A percentile compares a stretch with the other conserved stretches of the same genome.
Evolutionary conservation across 768 basidiomycete species (phyloP).

Genomic region (Mycena pura): DNA sequence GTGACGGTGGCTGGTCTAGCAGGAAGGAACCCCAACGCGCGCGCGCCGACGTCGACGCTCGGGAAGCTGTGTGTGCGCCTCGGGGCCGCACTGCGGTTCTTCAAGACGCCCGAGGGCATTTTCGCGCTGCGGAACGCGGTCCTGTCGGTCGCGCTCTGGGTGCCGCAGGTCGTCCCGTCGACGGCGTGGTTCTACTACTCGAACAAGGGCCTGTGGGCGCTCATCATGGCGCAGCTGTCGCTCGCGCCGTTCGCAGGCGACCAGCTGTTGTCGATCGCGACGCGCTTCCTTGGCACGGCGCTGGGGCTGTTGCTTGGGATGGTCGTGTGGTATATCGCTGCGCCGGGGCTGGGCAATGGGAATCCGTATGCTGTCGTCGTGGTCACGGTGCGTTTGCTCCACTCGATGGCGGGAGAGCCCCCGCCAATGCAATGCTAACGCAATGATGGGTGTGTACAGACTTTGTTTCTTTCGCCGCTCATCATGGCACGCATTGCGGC

Average conservation of each 20-base stretch:
- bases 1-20: too few species aligned
- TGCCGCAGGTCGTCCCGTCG: slow-evolving; percentile 44
- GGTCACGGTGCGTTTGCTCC: slow-evolving; percentile 39
- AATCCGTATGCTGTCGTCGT: slow-evolving; percentile 51
- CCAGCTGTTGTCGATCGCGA: slow-evolving; percentile 44
- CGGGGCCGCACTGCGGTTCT: slow-evolving; percentile 43
- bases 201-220: slow-evolving; percentile 51
- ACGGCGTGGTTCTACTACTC: slow-evolving; percentile 52
- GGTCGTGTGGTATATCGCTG: slow-evolving; percentile 52
- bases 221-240: slow-evolving; percentile 53
- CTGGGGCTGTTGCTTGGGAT: slow-evolving; percentile 49
- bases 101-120: slow-evolving; percentile 49
- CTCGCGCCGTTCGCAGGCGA: slow-evolving; percentile 52
- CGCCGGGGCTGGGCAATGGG: slow-evolving; percentile 42
- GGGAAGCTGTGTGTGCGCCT: slow-evolving; percentile 41
- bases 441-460: slow-evolving; percentile 31
- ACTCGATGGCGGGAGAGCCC: background rate
- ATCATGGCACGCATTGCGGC: slow-evolving; percentile 42
- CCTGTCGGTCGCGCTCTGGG: slow-evolving; percentile 50
- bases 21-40: slow-evolving; percentile 51
- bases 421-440: background rate
- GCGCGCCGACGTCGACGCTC: slow-evolving; percentile 43
- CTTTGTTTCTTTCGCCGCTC: slow-evolving; percentile 43
- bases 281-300: slow-evolving; percentile 42
- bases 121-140: slow-evolving; percentile 47